phyloP scores from a whole-genome alignment of 2,329 filamentous ascomycete species.

The Myrmaecium sp. region DNA sequence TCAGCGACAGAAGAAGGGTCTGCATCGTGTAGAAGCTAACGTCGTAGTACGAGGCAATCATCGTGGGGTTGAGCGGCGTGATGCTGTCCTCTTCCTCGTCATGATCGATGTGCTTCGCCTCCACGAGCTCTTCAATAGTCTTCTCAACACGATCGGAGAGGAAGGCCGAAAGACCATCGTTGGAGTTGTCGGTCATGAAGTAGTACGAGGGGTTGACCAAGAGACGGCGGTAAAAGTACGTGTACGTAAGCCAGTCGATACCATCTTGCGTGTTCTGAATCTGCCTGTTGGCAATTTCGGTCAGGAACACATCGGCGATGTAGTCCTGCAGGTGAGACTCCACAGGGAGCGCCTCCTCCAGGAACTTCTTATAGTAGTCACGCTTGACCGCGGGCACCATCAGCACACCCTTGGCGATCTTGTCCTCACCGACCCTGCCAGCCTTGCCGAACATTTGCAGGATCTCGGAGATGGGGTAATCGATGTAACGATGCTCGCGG shows the following conservation, averaged over 20 bases:
- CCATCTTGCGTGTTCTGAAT: constrained; percentile 92
- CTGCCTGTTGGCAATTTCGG: constrained; percentile 90
- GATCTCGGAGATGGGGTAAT: constrained; percentile 87
- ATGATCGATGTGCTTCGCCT: constrained; percentile 89
- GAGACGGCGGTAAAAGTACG: constrained; percentile 90
- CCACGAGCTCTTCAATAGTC: constrained; percentile 74
- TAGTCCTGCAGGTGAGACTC: constrained; percentile 88
- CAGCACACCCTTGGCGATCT: constrained; percentile 73
- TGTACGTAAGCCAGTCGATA: constrained; percentile 96
- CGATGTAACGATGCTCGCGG: constrained; percentile 88
- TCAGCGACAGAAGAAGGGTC: constrained; percentile 85
- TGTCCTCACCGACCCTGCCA: constrained; percentile 60
- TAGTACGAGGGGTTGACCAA: constrained; percentile 96
- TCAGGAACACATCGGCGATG: constrained; percentile 89
- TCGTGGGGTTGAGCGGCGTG: constrained; percentile 80
- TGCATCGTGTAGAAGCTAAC: constrained; percentile 99
- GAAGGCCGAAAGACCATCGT: constrained; percentile 86
- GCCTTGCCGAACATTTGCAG: constrained; percentile 97
- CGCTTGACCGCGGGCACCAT: constrained; percentile 92
- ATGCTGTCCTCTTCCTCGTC: constrained; percentile 80
- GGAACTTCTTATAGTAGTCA: constrained; percentile 97
- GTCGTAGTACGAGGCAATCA: constrained; percentile 98
- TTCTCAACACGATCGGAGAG: constrained; percentile 89
- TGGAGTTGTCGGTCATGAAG: constrained; percentile 69
- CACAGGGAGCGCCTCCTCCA: constrained; percentile 87